Base-by-base conservation (phyloP, 805 yeast genomes). In the Yamadazyma nakazawae region DNA sequence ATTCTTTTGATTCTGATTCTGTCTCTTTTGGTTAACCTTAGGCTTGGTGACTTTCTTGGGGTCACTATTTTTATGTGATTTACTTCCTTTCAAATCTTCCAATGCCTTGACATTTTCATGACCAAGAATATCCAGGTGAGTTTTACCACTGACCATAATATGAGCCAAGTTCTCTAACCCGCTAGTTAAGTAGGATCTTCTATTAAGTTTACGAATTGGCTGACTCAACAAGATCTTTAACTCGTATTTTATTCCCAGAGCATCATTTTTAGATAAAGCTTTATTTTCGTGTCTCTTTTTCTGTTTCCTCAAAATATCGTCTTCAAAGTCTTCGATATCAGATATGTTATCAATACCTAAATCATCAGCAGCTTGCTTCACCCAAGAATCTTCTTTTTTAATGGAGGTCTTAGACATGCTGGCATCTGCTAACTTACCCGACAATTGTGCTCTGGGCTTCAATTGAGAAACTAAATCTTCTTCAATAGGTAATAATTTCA, bases 291-390 rank as follows among this genome's bases (percentile, higher is more conserved):
- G 61, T 45, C 80, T 73, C 47, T 74, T 74, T 55, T 87, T 77
- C 58, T 80, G 84, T 59, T 82, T 81, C 52, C 79, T 79, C 43
- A 86, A 65, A 37, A 79, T 73, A 51, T 82, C 88, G 54, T 83
- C 91, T 50, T 84, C 90, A 48, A 68, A 70, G 18, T 62, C 63
- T 44, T 80, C 90, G 37, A 85, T 67, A 47, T 84, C 91, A 38
- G 78, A 71, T 44, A 81, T 65, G 42, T 82, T 74, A 31, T 87
- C 97, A 34, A 91, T 67, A 8, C 96, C 99, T 46, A 94, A 73
- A 42, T 94, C 99, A 44, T 86, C 94, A 0, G 98, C 98, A 0
- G 97, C 97, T 59, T 88, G 82, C 49, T 80, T 78, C 49, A 90
- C 72, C 97, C 98, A 90, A 19, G 80, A 72, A 46, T 81, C 82